Evolutionary conservation across 805 yeast species (phyloP), one percentile per base, ranked within the genome.

Genomic region (Sporopachydermia quercuum): DNA sequence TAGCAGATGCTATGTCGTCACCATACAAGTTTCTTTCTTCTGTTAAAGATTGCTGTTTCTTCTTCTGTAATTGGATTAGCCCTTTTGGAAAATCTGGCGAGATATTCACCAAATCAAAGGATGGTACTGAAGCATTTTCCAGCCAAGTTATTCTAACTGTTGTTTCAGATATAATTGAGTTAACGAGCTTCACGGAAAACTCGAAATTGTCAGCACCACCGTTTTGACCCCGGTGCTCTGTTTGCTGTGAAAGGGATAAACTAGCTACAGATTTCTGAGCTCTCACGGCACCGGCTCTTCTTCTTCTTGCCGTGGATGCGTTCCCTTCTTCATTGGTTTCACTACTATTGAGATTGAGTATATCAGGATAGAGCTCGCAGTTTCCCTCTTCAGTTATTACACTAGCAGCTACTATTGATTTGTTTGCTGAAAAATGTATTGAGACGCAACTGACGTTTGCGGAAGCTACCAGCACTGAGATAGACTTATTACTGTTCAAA

Each of bases 301-400:
- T 35, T 34, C 3, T 34, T 23, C 3, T n/a, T 17, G 16, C 35
- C 36, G 19, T 39, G 16, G 6, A 34, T 13, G 16, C 13, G 27
- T 8, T 11, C 15, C 3, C 14, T 16, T 8, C 27, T 33, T 11
- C 16, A 4, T 4, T 35, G 6, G 41, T 40, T 8, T 41, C 43
- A 3, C 45, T 41, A 18, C 49, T 46, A 2, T 43, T 40, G n/a
- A 55, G 60, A 6, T 46, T 49, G 15, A 62, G 61, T 3, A 86
- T 79, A 47, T 76, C 66, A 39, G 65, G 64, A 60, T 85, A 87
- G 1, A 83, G 51, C 54, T 86, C 95, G 4, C 82, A 62, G 8
- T 57, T 50, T 4, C 96, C 95, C 43, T 71, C 76, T 55, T 85
- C 94, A 8, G 87, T 80, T 4, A 79, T 62, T 27, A 5, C 39